Percentiles rank a stretch among this genome's conserved stretches.
Evolutionary conservation across 2,329 filamentous ascomycete genomes (phyloP).

Genomic region (Pseudopyrenochaeta lycopersici): DNA sequence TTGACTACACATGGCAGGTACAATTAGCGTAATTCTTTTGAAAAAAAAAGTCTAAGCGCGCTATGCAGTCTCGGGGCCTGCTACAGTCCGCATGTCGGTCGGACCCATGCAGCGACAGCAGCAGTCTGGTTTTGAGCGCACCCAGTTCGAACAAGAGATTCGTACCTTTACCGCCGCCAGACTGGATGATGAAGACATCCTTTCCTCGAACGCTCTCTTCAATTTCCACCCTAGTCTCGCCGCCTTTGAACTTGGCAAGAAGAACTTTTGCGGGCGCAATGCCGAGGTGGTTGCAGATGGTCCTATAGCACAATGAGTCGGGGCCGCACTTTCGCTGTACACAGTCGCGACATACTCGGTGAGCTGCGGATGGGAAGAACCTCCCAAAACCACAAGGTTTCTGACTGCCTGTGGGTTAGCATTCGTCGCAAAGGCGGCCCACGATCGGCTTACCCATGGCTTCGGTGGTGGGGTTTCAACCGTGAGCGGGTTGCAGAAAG

Average conservation of each 20-base stretch:
- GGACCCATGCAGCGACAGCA: background rate
- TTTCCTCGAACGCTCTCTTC: conserved; percentile 96
- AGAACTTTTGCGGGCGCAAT: conserved; percentile 85
- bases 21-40: conserved; percentile 23
- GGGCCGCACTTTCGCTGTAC: background rate
- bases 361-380: conserved; percentile 89
- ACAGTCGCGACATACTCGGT: conserved; percentile 63
- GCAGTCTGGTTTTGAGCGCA: background rate
- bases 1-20: conserved; percentile 67
- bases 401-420: conserved; percentile 63
- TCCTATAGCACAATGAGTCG: conserved; percentile 45
- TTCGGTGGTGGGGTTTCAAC: conserved; percentile 3
- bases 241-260: conserved; percentile 91
- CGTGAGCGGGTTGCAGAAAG: background rate
- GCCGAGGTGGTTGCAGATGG: conserved; percentile 86
- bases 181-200: conserved; percentile 97
- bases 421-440: no score
- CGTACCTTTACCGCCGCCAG: conserved; percentile 75
- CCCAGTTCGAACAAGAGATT: background rate
- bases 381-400: conserved; percentile 92
- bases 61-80: background rate
- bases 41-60: background rate
- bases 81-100: background rate
- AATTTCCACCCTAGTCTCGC: conserved; percentile 95
- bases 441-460: conserved; percentile 61